Percentiles rank a stretch among this genome's conserved stretches.
These are phyloP conservation scores for Inga laurina DNA, from an alignment of 306 rosid species.

Conservation along the genomic window DNA sequence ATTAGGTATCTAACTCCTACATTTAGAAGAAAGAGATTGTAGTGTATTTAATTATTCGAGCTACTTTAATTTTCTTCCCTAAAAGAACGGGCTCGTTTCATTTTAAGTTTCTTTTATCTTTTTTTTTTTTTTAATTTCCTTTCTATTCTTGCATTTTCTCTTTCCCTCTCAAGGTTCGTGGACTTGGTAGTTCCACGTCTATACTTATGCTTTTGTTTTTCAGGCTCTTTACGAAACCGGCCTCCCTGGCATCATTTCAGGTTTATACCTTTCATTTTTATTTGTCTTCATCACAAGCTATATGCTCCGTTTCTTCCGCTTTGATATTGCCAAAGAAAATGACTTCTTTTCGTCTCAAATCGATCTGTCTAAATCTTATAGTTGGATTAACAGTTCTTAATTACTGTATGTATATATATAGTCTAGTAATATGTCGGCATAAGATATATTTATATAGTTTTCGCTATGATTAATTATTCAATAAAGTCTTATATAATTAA, in stretches of 20 bases:
- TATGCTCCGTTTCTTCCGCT: conserved; percentile 33
- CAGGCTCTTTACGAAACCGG: not conserved
- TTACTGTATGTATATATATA: not conserved
- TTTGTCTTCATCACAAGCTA: conserved; percentile 5
- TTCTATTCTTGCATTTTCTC: not conserved
- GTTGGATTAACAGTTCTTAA: not conserved
- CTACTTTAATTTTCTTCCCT: not conserved
- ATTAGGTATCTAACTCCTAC: not conserved
- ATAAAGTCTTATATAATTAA: not conserved
- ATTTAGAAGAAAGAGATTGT: not conserved
- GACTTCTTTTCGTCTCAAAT: not conserved
- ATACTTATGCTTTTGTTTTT: not conserved
- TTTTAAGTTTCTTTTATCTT: not conserved
- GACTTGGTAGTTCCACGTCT: conserved; percentile 17
- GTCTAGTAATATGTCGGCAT: not conserved
- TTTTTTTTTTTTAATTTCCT: too few relatives aligned
- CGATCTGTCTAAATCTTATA: not conserved
- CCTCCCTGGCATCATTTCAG: conserved; percentile 3
- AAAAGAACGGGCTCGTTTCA: not conserved
- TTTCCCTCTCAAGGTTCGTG: not conserved
- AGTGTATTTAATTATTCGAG: not conserved
- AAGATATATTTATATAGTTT: not conserved
- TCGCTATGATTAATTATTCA: not conserved
- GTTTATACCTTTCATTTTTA: conserved; percentile 6
- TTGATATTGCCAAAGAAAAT: conserved; percentile 2